phyloP scores from a whole-genome alignment of 331 rosid genomes.

The Pyrus hybrid region DNA sequence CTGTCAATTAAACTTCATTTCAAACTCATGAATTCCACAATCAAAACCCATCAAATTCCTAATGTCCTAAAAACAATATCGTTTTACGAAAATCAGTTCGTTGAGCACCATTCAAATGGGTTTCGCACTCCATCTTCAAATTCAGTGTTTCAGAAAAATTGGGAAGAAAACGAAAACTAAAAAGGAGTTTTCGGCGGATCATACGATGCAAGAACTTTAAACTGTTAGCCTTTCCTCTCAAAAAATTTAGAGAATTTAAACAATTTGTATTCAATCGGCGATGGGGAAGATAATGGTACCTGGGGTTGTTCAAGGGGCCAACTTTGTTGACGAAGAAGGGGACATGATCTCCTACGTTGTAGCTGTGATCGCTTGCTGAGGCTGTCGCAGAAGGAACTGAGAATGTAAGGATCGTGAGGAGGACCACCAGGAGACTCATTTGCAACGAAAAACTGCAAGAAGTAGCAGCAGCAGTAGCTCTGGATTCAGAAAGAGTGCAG shows the following conservation, averaged over 20 bases:
- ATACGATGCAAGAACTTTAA: neutral
- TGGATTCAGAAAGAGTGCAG: constrained; percentile 4
- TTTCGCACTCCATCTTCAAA: neutral
- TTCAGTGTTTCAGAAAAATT: neutral
- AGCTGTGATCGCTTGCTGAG: constrained; percentile 43
- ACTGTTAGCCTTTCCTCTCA: neutral
- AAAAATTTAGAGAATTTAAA: neutral
- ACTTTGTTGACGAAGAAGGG: constrained; percentile 74
- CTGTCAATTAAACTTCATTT: neutral
- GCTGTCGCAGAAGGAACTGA: constrained; percentile 25
- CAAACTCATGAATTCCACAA: neutral
- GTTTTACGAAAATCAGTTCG: neutral
- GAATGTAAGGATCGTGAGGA: constrained; percentile 14
- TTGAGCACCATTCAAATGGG: neutral
- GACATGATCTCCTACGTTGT: constrained; percentile 48
- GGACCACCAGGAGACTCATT: constrained; percentile 26
- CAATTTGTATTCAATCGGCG: neutral
- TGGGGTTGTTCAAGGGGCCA: constrained; percentile 84
- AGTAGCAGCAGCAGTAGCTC: neutral
- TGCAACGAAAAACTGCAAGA: neutral
- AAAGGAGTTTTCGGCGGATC: neutral
- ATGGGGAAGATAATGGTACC: constrained; percentile 33
- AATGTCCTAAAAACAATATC: neutral
- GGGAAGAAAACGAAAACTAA: neutral
- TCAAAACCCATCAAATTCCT: neutral